Evolutionary conservation across 139 green algal species (phyloP), one percentile per base, ranked within the genome.

Genomic region (Chlorella sp.): DNA sequence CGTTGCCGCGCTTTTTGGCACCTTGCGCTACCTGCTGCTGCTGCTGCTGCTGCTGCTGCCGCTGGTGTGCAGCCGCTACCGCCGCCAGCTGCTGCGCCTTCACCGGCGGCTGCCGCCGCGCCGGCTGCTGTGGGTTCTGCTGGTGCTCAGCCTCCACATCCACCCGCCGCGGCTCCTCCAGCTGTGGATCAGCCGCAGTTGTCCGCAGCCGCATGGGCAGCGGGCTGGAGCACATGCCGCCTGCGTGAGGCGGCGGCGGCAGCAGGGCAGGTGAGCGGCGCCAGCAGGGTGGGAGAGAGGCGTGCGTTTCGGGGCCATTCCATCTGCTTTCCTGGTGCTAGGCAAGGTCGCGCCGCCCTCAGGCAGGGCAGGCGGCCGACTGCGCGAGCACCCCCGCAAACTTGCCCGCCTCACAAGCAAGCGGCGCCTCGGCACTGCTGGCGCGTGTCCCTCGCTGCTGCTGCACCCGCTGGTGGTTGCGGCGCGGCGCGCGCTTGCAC

Each of bases 21-120:
- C n/a, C 13, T 1, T 71, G 64, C 28, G 30, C 3, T 2, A 4
- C 21, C 63, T 26, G 3, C n/a, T n/a, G 63, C 63, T 21, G 64
- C n/a, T 71, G 63, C 63, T 36, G 64, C 64, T 21, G 64, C 28
- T 32, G n/a, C 64, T 76, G 70, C 70, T 56, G 70, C 70, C 39
- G 70, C 39, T 51, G 30, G 34, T 39, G 25, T 3, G 38, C 70
- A 15, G 70, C 70, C 7, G 38, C 20, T 16, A 74, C 25, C 9
- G 68, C 70, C 25, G 70, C 38, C 51, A 34, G 70, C 70, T 57
- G 70, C 70, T 56, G 38, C 13, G 30, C n/a, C n/a, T 25, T 34
- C 64, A 71, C 13, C 51, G 51, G 51, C 51, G 51, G 44, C 44
- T 55, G 44, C 44, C 44, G 44, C 7, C 51, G 51, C 9, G 70